A percentile compares a stretch with the other conserved stretches of the same genome.
Conservation (phyloP, 352 stramenopile species). For the Stramenopiles sp. region DNA sequence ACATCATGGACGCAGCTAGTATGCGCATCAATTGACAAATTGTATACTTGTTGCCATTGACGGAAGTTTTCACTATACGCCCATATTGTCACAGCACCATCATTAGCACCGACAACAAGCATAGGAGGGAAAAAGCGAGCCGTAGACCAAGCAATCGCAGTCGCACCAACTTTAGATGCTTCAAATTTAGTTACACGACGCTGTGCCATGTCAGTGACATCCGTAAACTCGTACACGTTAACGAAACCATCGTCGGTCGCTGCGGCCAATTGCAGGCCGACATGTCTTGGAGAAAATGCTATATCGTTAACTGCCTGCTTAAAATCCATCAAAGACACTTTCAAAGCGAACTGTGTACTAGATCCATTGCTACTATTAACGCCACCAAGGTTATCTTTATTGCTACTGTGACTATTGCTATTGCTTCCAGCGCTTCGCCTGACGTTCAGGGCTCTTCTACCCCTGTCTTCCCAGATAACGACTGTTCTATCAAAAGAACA, state of each 20-base stretch:
- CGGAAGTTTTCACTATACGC: conserved; percentile 63
- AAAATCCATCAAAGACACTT: conserved; percentile 66
- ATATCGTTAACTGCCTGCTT: conserved; percentile 76
- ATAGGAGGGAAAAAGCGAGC: conserved; percentile 80
- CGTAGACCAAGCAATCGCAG: conserved; percentile 78
- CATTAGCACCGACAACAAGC: conserved; percentile 64
- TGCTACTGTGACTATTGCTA: too few relatives aligned
- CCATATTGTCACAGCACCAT: conserved; percentile 38
- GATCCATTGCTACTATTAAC: conserved; percentile 13
- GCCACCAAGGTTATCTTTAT: too few relatives aligned
- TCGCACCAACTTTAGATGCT: conserved; percentile 54
- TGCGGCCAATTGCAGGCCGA: conserved; percentile 69
- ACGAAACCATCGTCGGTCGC: conserved; percentile 78
- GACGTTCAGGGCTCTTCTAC: too few relatives aligned
- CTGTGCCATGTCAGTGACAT: conserved; percentile 84
- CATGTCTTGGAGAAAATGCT: conserved; percentile 77
- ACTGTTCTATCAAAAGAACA: conserved; percentile 76
- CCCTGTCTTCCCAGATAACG: conserved; percentile 76
- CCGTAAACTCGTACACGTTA: conserved; percentile 79
- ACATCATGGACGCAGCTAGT: conserved; percentile 75
- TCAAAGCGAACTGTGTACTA: conserved; percentile 50
- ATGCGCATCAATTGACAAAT: conserved; percentile 59
- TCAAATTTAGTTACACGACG: too few relatives aligned
- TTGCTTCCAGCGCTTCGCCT: too few relatives aligned
- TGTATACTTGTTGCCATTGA: conserved; percentile 53